phyloP scores from a whole-genome alignment of 1,284 basidiomycete genomes.

The Agaricales sp. region DNA sequence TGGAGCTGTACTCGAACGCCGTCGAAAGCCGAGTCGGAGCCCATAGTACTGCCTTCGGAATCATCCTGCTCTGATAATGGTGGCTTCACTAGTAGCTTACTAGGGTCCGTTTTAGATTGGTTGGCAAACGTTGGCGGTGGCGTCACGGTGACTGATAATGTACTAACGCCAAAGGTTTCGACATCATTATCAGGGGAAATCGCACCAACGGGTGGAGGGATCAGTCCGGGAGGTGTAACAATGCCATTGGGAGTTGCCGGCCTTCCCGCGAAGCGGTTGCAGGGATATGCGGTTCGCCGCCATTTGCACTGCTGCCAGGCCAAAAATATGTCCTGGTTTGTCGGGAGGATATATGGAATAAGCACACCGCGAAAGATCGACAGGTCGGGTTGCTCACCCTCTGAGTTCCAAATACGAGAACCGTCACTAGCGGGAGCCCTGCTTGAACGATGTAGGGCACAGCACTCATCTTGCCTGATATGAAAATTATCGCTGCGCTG shows the following conservation, averaged over 20 bases:
- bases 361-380: neutral
- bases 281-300: neutral
- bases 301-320: neutral
- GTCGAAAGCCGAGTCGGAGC: neutral
- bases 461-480: constrained; percentile 19
- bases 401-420: constrained; percentile 37
- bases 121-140: neutral
- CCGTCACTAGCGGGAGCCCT: constrained; percentile 33
- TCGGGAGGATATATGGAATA: constrained; percentile 7
- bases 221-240: neutral
- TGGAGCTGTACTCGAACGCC: neutral
- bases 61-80: neutral
- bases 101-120: neutral
- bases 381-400: constrained; percentile 19
- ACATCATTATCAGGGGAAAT: too few relatives aligned
- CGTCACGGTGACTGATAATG: neutral
- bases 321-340: constrained; percentile 1
- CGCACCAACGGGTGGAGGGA: too few relatives aligned
- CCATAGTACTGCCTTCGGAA: neutral
- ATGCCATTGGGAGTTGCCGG: neutral
- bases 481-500: constrained; percentile 30
- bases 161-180: neutral
- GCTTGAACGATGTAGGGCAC: constrained; percentile 43
- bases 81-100: neutral
- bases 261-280: neutral